Evolutionary conservation across 2,329 filamentous ascomycete species (phyloP), one percentile per base, ranked within the genome.

Genomic region (Chaetomium strumarium): DNA sequence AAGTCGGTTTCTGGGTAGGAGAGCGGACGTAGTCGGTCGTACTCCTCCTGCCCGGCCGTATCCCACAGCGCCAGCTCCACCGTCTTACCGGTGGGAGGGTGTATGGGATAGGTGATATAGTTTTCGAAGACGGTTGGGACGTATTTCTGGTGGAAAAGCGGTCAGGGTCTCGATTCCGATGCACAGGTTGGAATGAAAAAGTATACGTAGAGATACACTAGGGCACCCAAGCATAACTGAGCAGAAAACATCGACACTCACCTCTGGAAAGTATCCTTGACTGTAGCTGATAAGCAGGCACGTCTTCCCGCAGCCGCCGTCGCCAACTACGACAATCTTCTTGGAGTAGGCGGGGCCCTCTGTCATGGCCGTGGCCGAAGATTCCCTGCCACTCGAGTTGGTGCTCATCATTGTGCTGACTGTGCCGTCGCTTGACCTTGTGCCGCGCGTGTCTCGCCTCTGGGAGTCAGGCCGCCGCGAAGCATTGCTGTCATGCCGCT

Each of bases 121-220:
- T 99, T 99, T 68, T 99, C 93, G 70, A 99, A 99, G 48, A 99
- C 93, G 2, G 93, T 99, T 4, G 93, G 93, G 38, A 99, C 93
- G 66, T 99, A 99, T 97, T 96, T 97, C 93, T 99, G 65, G 24
- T 97, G 65, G 19, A 3, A 16, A n/a, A 8, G 12, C n/a, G 34
- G 17, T 44, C 20, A 46, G 42, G 9, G 36, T 36, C 17, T 3
- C 10, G 39, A 9, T 29, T 48, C 42, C 29, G 13, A 37, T 14
- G 13, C 9, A 34, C 3, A 11, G 33, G 30, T 36, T 5, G 30
- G 31, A 39, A 38, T 37, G 36, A 31, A 41, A 11, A 37, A 19
- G 31, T 41, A 4, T 13, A 33, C 5, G 33, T n/a, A 10, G 10
- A 12, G 33, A 34, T 11, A 14, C 33, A 34, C 3, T 34, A 10